Percentiles rank a stretch among this genome's conserved stretches.
phyloP scores from a whole-genome alignment of 2,329 filamentous ascomycete genomes.

The Apiospora phragmitis region DNA sequence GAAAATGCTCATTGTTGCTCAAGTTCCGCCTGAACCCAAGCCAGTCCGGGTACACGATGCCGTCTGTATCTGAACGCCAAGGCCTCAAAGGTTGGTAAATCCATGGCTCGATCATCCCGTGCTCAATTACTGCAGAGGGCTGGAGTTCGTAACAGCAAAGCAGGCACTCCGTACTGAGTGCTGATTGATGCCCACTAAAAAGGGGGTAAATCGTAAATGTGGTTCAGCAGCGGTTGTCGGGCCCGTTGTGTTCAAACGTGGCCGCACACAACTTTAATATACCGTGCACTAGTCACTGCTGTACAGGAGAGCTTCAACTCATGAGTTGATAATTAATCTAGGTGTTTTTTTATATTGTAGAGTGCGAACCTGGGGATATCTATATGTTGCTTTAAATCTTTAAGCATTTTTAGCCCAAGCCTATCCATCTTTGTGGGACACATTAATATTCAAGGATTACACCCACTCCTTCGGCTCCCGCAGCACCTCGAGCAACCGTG shows the following conservation, averaged over 20 bases:
- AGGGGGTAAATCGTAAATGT: background rate
- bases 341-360: background rate
- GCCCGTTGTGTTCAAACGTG: background rate
- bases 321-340: background rate
- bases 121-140: background rate
- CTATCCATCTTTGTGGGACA: background rate
- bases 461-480: slow-evolving; percentile 68
- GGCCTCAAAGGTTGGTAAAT: background rate
- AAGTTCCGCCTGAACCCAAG: background rate
- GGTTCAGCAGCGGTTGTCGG: background rate
- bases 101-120: too few species aligned
- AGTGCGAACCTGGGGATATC: slow-evolving; percentile 3
- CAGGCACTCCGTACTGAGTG: background rate
- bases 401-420: background rate
- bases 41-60: too few species aligned
- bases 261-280: background rate
- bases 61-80: background rate
- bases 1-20: slow-evolving; percentile 1
- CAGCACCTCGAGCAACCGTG: slow-evolving; percentile 74
- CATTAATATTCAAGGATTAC: slow-evolving; percentile 32
- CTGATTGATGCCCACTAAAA: background rate
- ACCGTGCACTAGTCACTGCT: background rate
- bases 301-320: background rate
- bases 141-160: background rate
- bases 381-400: background rate